These are phyloP conservation scores for Syzygium grande DNA, from an alignment of 345 rosid species.

Conservation along the genomic window DNA sequence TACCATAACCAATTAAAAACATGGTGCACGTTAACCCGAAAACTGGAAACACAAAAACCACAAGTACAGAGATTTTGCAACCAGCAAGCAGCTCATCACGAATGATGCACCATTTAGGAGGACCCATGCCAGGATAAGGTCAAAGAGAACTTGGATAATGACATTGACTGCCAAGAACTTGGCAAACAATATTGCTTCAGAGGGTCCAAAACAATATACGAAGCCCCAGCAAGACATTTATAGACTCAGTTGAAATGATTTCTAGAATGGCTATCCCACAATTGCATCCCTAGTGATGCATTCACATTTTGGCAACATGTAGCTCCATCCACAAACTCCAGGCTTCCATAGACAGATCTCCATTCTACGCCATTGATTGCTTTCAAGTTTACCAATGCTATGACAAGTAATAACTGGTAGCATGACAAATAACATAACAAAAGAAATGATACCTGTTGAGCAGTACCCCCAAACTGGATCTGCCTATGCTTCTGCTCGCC, in stretches of 20 bases:
- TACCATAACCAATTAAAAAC: neutral
- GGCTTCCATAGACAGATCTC: neutral
- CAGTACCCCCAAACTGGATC: constrained; percentile 53
- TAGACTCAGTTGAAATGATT: neutral
- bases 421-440: neutral
- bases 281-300: neutral
- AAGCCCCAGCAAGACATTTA: neutral
- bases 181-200: neutral
- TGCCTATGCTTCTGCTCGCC: constrained; percentile 53
- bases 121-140: neutral
- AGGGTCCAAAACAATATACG: neutral
- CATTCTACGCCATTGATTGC: neutral
- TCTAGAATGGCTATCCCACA: neutral
- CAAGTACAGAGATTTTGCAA: neutral
- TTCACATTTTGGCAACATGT: neutral
- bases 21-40: neutral
- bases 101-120: neutral
- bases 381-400: neutral
- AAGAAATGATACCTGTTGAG: constrained; percentile 38
- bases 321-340: neutral
- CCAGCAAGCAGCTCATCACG: neutral
- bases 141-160: neutral
- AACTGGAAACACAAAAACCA: neutral
- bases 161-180: neutral
- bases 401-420: neutral